phyloP scores from a whole-genome alignment of 805 yeast species.

The Millerozyma miso region DNA sequence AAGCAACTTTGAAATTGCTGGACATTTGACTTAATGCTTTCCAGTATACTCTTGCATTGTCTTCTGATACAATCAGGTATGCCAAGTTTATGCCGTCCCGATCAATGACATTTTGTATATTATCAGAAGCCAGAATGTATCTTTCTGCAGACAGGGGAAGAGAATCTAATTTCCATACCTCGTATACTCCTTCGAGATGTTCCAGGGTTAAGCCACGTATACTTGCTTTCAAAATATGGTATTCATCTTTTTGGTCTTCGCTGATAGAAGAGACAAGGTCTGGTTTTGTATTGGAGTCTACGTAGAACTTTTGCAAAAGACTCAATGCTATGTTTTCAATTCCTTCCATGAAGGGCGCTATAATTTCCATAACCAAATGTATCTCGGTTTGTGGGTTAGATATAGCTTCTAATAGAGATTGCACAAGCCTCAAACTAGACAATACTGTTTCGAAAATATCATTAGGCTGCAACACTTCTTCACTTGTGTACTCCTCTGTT shows the following conservation, averaged over 20 bases:
- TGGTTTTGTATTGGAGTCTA: slow-evolving; percentile 9
- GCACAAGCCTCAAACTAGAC: slow-evolving; percentile 23
- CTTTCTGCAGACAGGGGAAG: slow-evolving; percentile 32
- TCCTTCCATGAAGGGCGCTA: slow-evolving; percentile 16
- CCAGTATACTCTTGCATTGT: slow-evolving; percentile 32
- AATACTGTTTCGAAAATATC: slow-evolving; percentile 33
- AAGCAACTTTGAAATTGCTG: slow-evolving; percentile 34
- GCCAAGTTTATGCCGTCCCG: slow-evolving; percentile 20
- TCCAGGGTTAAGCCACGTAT: slow-evolving; percentile 22
- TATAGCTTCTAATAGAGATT: slow-evolving; percentile 28
- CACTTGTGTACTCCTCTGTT: slow-evolving; percentile 16
- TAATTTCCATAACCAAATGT: slow-evolving; percentile 6
- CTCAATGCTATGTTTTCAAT: slow-evolving; percentile 17
- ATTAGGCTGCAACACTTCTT: slow-evolving; percentile 28
- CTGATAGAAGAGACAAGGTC: slow-evolving; percentile 26
- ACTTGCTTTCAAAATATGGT: slow-evolving; percentile 24
- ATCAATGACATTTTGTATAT: slow-evolving; percentile 41
- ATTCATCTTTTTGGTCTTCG: slow-evolving; percentile 24
- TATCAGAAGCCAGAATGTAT: slow-evolving; percentile 40
- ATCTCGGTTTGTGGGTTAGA: slow-evolving; percentile 7
- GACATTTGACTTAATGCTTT: slow-evolving; percentile 34
- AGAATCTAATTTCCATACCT: slow-evolving; percentile 29
- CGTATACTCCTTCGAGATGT: slow-evolving; percentile 20
- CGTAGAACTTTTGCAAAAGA: slow-evolving; percentile 15
- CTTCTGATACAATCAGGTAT: slow-evolving; percentile 4